These are phyloP conservation scores for Cladophialophora immunda DNA, from an alignment of 2,329 filamentous ascomycete genomes.

Conservation along the genomic window DNA sequence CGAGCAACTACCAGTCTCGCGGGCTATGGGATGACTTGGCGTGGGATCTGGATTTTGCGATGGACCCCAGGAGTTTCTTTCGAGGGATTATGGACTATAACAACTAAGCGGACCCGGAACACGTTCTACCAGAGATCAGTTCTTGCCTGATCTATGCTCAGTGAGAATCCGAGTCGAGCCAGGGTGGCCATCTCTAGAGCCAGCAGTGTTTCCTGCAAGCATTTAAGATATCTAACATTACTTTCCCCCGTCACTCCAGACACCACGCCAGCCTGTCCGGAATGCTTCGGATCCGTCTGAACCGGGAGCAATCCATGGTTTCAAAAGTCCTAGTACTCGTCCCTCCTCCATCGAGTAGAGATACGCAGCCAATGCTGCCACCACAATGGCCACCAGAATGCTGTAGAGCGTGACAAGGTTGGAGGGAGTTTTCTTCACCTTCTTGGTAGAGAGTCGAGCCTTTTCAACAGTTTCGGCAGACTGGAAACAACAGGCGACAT, in stretches of 20 bases:
- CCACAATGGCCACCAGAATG: background rate
- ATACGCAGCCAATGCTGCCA: background rate
- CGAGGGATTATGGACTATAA: slow-evolving; percentile 19
- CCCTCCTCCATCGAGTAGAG: background rate
- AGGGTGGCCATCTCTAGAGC: background rate
- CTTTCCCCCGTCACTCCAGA: background rate
- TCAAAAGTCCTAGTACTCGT: background rate
- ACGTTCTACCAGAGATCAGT: background rate
- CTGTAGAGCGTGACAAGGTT: background rate
- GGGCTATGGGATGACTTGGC: slow-evolving; percentile 21
- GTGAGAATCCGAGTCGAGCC: background rate
- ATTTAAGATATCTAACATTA: slow-evolving; percentile 4
- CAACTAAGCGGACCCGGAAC: background rate
- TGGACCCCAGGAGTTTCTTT: slow-evolving; percentile 9
- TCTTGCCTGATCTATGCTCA: background rate
- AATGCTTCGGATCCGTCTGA: background rate
- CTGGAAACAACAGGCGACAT: background rate
- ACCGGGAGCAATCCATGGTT: background rate
- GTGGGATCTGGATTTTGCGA: slow-evolving; percentile 18
- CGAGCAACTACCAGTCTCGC: background rate
- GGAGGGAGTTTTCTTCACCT: background rate
- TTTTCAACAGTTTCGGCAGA: background rate
- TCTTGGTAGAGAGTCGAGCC: background rate
- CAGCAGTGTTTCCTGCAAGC: background rate
- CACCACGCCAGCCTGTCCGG: background rate